phyloP scores from a whole-genome alignment of 768 basidiomycete species.

The Tephrocybe sp. region DNA sequence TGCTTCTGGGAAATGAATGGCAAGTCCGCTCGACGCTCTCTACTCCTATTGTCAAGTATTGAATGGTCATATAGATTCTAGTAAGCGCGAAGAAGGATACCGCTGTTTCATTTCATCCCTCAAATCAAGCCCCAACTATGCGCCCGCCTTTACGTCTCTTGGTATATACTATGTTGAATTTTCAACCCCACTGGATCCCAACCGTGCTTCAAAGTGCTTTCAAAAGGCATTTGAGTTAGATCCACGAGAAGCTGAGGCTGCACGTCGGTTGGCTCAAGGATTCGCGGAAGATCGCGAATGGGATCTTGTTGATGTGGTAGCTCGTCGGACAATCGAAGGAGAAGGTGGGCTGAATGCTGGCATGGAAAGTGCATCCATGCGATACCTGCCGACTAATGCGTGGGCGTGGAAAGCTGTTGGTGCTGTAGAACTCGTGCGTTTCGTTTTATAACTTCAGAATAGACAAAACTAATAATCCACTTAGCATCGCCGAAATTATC shows the following conservation, averaged over 20 bases:
- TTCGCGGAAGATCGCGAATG: conserved; percentile 94
- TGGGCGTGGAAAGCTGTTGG: conserved; percentile 99
- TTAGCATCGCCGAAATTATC: conserved; percentile 67
- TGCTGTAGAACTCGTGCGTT: conserved; percentile 81
- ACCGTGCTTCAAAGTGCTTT: conserved; percentile 90
- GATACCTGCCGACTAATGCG: conserved; percentile 73
- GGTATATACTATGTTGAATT: conserved; percentile 84
- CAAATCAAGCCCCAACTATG: conserved; percentile 71
- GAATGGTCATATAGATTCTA: conserved; percentile 28
- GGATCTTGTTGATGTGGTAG: conserved; percentile 95
- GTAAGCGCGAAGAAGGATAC: conserved; percentile 64
- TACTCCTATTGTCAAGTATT: conserved; percentile 3
- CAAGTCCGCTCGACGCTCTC: conserved; percentile 27
- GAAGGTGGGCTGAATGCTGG: conserved; percentile 78
- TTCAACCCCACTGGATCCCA: conserved; percentile 70
- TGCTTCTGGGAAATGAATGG: conserved; percentile 73
- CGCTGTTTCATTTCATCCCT: conserved; percentile 76
- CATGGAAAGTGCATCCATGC: conserved; percentile 40
- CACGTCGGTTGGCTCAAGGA: conserved; percentile 76
- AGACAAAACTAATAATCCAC: background rate
- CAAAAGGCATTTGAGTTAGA: conserved; percentile 98
- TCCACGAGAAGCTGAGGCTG: conserved; percentile 82
- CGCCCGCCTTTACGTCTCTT: conserved; percentile 91
- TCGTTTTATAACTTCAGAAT: background rate
- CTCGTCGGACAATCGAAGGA: conserved; percentile 87